These are phyloP conservation scores for Aspergillus pseudoterreus DNA, from an alignment of 2,329 filamentous ascomycete species.

Conservation along the genomic window DNA sequence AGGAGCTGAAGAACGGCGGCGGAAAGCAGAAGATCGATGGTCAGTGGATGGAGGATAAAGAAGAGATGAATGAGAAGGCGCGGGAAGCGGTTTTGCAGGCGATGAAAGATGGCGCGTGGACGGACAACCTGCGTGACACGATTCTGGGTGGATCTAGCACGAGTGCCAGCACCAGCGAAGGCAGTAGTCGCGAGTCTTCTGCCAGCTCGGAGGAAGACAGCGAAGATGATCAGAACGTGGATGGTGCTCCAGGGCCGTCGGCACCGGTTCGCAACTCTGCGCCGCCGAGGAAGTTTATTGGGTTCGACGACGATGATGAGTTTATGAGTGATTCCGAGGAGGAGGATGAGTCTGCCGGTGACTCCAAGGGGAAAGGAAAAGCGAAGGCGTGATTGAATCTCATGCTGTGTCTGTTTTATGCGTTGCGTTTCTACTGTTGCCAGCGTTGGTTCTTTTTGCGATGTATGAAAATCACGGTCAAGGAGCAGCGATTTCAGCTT, in stretches of 20 bases:
- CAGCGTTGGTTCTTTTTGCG: slow-evolving; percentile 7
- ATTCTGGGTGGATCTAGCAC: slow-evolving; percentile 35
- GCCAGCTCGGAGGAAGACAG: slow-evolving; percentile 34
- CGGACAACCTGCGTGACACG: slow-evolving; percentile 38
- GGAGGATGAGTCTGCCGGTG: slow-evolving; percentile 19
- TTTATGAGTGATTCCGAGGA: slow-evolving; percentile 44
- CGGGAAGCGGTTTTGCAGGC: slow-evolving; percentile 71
- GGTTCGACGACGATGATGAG: slow-evolving; percentile 49
- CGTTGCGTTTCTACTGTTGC: neutral
- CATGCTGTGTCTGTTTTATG: slow-evolving; percentile 13
- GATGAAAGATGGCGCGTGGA: slow-evolving; percentile 58
- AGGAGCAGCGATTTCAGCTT: neutral
- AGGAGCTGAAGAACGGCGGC: slow-evolving; percentile 74
- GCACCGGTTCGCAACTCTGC: slow-evolving; percentile 22
- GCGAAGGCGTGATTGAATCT: slow-evolving; percentile 25
- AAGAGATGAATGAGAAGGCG: slow-evolving; percentile 81
- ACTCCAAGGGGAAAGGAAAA: slow-evolving; percentile 34
- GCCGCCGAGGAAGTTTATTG: slow-evolving; percentile 38
- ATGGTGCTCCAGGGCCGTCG: slow-evolving; percentile 25
- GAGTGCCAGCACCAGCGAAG: slow-evolving; percentile 40
- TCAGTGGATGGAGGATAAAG: slow-evolving; percentile 93
- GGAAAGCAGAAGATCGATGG: slow-evolving; percentile 68
- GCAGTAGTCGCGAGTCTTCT: slow-evolving; percentile 28
- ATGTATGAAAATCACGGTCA: neutral
- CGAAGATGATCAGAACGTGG: slow-evolving; percentile 36